phyloP scores from a whole-genome alignment of 345 rosid species.

The Murraya koenigii region DNA sequence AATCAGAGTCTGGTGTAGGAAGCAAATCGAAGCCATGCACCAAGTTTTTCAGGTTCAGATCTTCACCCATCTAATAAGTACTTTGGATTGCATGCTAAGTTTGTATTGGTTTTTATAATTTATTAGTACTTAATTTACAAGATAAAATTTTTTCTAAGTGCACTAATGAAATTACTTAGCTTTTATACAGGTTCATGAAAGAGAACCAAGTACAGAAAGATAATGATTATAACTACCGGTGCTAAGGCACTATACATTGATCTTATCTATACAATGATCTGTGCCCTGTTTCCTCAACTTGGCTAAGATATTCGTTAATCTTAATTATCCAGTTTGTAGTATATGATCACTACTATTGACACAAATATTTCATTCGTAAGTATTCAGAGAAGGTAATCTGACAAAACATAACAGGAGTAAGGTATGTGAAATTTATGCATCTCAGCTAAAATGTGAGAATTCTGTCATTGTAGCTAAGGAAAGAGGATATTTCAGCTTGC shows the following conservation, averaged over 20 bases:
- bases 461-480: not conserved
- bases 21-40: slow-evolving; percentile 99
- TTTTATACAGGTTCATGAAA: slow-evolving; percentile 42
- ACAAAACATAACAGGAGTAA: not conserved
- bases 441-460: not conserved
- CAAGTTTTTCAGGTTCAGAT: slow-evolving; percentile 98
- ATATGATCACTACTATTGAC: not conserved
- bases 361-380: slow-evolving; percentile 14
- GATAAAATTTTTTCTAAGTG: slow-evolving; percentile 20
- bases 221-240: slow-evolving; percentile 9
- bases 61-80: slow-evolving; percentile 52
- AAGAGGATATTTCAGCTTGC: not conserved
- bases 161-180: slow-evolving; percentile 39
- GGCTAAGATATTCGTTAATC: not conserved
- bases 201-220: slow-evolving; percentile 20
- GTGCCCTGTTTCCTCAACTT: not conserved
- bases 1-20: slow-evolving; percentile 97
- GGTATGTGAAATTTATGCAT: slow-evolving; percentile 4
- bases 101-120: slow-evolving; percentile 20
- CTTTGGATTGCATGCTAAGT: slow-evolving; percentile 20
- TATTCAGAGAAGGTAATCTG: slow-evolving; percentile 10
- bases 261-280: too few relatives aligned
- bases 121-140: slow-evolving; percentile 20
- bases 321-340: slow-evolving; percentile 4
- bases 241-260: slow-evolving; percentile 2